Base-by-base conservation (phyloP, 495 filamentous ascomycete genomes). In the Pseudevernia furfuracea region DNA sequence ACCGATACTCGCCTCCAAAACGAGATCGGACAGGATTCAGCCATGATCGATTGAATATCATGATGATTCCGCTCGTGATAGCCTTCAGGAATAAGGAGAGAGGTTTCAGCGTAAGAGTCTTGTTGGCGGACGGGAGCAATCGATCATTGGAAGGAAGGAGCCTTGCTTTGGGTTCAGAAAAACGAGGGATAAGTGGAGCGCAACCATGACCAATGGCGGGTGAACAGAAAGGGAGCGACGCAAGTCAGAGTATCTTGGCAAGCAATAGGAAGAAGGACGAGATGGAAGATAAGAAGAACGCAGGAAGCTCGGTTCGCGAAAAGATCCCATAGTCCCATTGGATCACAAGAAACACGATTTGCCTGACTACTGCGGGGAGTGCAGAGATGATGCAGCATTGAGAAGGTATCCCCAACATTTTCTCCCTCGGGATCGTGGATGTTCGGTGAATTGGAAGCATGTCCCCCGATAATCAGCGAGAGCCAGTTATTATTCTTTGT, bases 21-120 rank as follows among this genome's bases (percentile, higher is more conserved):
- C 52, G 52, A 55, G 52, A 55, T 21, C 52, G 52, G 52, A 32
- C 30, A 17, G 52, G 52, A n/a, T 30, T 30, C 30, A 55, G 21
- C 52, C 52, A 55, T 7, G 52, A 55, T 34, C 52, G 52, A 55
- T 55, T 55, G 30, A 55, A 21, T 55, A 55, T 34, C 52, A 55
- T 55, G 19, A 55, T 55, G 28, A 4, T 32, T 53, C 19, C 49
- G 23, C 11, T 32, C 11, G 25, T 53, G 14, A 55, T 19, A 17
- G 30, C 17, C 15, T 30, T 34, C n/a, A 11, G 28, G 17, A 34
- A 21, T 55, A 30, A 5, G 30, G 28, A 55, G 28, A 53, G 52
- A 34, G 1, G 52, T 8, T 25, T 7, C 6, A 4, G 14, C 0
- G 30, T 19, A 17, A 34, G 6, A 1, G 30, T 34, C 9, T 28